Conservation (phyloP, 805 yeast genomes). For the Starmerella stigmatis region DNA sequence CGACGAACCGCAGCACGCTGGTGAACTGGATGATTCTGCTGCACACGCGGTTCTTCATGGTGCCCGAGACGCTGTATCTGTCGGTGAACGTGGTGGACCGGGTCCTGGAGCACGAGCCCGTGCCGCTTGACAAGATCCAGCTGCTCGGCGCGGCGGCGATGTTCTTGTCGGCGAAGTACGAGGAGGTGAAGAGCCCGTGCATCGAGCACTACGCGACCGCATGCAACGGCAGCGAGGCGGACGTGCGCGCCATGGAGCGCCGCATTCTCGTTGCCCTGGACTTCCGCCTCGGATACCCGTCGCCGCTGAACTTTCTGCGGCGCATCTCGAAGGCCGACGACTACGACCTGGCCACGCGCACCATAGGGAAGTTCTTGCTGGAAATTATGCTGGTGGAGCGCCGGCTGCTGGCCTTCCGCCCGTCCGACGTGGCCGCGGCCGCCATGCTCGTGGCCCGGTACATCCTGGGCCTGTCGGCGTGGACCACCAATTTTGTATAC, state of each 20-base stretch:
- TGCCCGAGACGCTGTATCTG: conserved; percentile 75
- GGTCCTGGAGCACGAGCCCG: conserved; percentile 65
- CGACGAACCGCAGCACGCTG: conserved; percentile 63
- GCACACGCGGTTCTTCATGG: conserved; percentile 67
- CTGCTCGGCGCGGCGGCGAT: conserved; percentile 75
- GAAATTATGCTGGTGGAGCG: conserved; percentile 71
- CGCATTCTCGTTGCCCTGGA: conserved; percentile 59
- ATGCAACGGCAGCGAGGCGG: conserved; percentile 58
- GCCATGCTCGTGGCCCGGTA: conserved; percentile 75
- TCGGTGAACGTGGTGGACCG: conserved; percentile 83
- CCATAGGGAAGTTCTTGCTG: conserved; percentile 71
- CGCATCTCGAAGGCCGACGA: conserved; percentile 85
- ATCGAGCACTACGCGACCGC: conserved; percentile 77
- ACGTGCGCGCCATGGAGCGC: conserved; percentile 73
- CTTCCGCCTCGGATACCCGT: conserved; percentile 73
- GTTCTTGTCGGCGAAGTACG: conserved; percentile 86
- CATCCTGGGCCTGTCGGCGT: conserved; percentile 46
- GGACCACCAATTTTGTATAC: conserved; percentile 81
- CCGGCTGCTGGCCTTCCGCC: conserved; percentile 58
- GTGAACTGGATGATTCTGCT: conserved; percentile 94
- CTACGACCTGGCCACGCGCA: conserved; percentile 72
- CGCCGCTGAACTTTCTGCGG: conserved; percentile 81
- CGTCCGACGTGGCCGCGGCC: conserved; percentile 75
- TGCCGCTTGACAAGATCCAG: conserved; percentile 70
- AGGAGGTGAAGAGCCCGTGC: conserved; percentile 82